These are phyloP conservation scores for Leccinum rimulosum DNA, from an alignment of 768 basidiomycete genomes.

Conservation along the genomic window DNA sequence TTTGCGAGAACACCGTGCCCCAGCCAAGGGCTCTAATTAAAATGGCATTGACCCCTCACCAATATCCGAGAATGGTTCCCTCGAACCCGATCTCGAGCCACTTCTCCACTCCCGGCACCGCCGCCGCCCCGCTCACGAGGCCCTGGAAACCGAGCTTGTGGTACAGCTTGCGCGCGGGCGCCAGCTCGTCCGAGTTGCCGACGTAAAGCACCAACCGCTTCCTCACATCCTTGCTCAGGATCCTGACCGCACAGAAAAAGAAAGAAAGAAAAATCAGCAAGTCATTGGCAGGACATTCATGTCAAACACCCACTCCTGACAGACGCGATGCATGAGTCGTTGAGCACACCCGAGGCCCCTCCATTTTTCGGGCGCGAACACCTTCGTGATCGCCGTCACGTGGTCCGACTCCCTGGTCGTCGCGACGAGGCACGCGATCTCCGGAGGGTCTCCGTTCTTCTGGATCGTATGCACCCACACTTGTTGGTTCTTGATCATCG, in stretches of 20 bases:
- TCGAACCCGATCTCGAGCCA: conserved; percentile 22
- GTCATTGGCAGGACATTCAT: not conserved
- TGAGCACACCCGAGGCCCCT: conserved; percentile 57
- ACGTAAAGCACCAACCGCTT: conserved; percentile 54
- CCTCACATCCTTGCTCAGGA: conserved; percentile 34
- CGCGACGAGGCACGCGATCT: conserved; percentile 68
- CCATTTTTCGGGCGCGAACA: conserved; percentile 56
- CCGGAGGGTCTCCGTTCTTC: conserved; percentile 17
- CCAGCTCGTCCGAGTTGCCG: conserved; percentile 33
- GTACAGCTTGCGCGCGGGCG: conserved; percentile 19
- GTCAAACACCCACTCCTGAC: conserved; percentile 43
- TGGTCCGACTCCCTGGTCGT: conserved; percentile 56
- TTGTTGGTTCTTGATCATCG: conserved; percentile 44
- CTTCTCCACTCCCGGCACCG: conserved; percentile 12
- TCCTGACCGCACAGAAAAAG: not conserved
- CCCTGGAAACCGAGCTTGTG: conserved; percentile 24
- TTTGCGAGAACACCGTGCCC: not conserved
- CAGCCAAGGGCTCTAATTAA: not conserved
- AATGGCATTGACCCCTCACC: conserved; percentile 7
- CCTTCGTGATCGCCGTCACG: conserved; percentile 70
- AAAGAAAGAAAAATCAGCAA: not conserved
- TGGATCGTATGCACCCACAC: conserved; percentile 60
- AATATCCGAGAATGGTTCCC: conserved; percentile 15
- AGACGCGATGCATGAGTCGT: conserved; percentile 57
- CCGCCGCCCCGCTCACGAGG: not conserved